A percentile compares a stretch with the other conserved stretches of the same genome.
Conservation (phyloP, 805 yeast genomes). For the Kluyveromyces starmeri region DNA sequence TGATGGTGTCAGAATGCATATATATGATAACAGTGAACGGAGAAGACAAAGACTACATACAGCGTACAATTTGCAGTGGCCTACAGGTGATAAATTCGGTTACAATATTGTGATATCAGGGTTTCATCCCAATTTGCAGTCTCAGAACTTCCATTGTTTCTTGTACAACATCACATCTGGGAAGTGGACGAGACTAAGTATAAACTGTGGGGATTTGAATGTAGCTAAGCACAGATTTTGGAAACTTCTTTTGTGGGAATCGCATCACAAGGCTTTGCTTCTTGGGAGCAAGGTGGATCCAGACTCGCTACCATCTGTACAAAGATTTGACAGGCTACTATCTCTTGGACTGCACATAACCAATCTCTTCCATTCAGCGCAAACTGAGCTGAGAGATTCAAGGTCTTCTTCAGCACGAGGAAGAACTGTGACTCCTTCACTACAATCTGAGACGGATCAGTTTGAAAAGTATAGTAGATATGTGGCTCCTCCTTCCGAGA, state of each 20-base stretch:
- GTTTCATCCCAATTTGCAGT: slow-evolving; percentile 36
- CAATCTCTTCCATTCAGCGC: slow-evolving; percentile 29
- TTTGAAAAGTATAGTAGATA: slow-evolving; percentile 69
- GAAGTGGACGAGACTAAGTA: slow-evolving; percentile 57
- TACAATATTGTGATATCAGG: slow-evolving; percentile 58
- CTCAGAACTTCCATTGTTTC: slow-evolving; percentile 22
- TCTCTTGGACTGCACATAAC: slow-evolving; percentile 49
- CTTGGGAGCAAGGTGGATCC: slow-evolving; percentile 38
- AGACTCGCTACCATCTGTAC: slow-evolving; percentile 29
- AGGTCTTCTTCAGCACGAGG: slow-evolving; percentile 3
- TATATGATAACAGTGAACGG: slow-evolving; percentile 15
- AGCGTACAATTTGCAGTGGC: slow-evolving; percentile 36
- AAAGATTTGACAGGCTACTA: slow-evolving; percentile 36
- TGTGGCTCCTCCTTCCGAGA: slow-evolving; percentile 61
- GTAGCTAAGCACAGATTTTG: slow-evolving; percentile 51
- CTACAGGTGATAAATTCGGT: slow-evolving; percentile 59
- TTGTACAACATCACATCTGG: slow-evolving; percentile 26
- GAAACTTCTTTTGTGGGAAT: slow-evolving; percentile 66
- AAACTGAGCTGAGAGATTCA: slow-evolving; percentile 1
- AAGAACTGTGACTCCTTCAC: slow-evolving; percentile 1
- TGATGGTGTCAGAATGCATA: slow-evolving; percentile 25
- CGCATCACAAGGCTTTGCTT: slow-evolving; percentile 63
- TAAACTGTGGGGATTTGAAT: slow-evolving; percentile 43
- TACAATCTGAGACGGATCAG: slow-evolving; percentile 11
- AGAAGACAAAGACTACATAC: slow-evolving; percentile 17